These are phyloP conservation scores for Lactarius tabidus DNA, from an alignment of 768 basidiomycete species.

Conservation along the genomic window DNA sequence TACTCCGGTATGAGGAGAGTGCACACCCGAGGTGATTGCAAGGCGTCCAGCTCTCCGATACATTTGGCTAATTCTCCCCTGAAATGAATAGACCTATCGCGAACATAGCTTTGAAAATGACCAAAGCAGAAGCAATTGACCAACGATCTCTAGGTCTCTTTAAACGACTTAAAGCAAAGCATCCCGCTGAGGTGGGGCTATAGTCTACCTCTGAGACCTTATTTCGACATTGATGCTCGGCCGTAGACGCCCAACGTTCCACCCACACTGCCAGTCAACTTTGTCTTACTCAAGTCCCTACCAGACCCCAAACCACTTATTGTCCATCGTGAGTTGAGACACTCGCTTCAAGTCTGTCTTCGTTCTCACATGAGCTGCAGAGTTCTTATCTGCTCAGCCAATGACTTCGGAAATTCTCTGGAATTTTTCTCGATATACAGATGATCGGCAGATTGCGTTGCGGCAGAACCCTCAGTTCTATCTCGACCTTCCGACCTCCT, in stretches of 20 bases:
- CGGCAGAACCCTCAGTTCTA: conserved; percentile 7
- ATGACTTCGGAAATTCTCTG: conserved; percentile 4
- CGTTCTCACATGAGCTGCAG: neutral
- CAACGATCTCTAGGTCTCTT: neutral
- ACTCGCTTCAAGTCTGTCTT: neutral
- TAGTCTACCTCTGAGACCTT: neutral
- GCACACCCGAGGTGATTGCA: conserved; percentile 3
- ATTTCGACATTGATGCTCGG: neutral
- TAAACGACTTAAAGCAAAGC: conserved; percentile 1
- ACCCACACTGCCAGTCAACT: neutral
- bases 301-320: conserved; percentile 1
- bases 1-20: conserved; percentile 1
- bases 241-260: neutral
- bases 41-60: too few relatives aligned
- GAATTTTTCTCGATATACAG: conserved; percentile 4
- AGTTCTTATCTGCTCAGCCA: neutral
- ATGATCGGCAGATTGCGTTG: neutral
- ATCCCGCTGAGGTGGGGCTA: neutral
- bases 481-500: neutral
- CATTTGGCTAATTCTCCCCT: neutral
- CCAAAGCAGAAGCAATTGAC: neutral
- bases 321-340: neutral
- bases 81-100: neutral
- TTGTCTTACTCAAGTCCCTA: neutral
- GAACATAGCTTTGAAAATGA: neutral